Evolutionary conservation across 1,139 yeast species (phyloP).

Genomic region (Arxiozyma heterogenica): DNA sequence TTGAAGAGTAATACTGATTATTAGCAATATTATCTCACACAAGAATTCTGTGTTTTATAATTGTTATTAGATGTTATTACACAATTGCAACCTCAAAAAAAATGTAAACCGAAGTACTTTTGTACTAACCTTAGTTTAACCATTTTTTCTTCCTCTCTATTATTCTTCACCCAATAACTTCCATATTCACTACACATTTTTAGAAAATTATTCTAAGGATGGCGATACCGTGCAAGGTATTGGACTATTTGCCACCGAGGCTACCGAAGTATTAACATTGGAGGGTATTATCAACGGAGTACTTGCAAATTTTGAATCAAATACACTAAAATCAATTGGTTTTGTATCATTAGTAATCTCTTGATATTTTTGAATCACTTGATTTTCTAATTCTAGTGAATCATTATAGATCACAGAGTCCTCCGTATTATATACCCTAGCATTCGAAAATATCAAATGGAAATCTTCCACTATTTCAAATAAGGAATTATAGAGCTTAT

Average conservation of each 20-base stretch:
- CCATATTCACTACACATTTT: not conserved
- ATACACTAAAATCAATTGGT: conserved; percentile 40
- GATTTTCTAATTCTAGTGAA: conserved; percentile 55
- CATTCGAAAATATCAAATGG: conserved; percentile 72
- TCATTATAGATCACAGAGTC: conserved; percentile 77
- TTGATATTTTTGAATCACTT: conserved; percentile 32
- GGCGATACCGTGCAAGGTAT: not conserved
- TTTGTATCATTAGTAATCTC: conserved; percentile 29
- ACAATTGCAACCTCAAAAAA: not conserved
- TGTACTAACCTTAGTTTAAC: not conserved
- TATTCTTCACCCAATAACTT: not conserved
- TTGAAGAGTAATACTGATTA: not conserved
- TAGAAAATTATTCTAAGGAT: not conserved
- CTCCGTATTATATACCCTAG: conserved; percentile 80
- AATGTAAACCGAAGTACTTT: too few relatives aligned
- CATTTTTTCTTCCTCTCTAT: not conserved
- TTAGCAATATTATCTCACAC: not conserved
- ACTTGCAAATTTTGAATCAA: conserved; percentile 35
- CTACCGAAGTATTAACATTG: not conserved
- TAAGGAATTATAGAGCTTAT: conserved; percentile 43
- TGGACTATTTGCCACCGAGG: not conserved
- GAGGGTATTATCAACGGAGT: conserved; percentile 2
- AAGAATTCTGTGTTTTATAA: not conserved
- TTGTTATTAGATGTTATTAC: not conserved
- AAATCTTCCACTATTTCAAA: conserved; percentile 63